Conservation (phyloP, 108 stramenopile species). For the Pseudonitzschia multistriata region DNA sequence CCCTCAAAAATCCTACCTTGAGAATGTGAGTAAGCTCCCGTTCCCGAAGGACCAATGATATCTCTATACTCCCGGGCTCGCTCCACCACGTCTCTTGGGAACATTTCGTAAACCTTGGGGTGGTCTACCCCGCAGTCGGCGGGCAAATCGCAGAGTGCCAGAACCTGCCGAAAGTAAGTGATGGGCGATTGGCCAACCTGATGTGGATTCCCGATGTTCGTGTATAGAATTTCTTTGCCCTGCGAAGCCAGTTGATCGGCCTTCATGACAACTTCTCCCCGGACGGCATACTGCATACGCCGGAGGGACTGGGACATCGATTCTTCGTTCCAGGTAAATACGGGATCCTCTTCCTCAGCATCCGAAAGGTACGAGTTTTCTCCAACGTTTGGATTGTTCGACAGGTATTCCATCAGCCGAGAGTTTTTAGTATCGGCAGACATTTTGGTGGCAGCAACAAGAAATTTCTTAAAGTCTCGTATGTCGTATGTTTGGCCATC, state of each 20-base stretch:
- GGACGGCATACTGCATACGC: constrained; percentile 81
- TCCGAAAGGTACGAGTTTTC: constrained; percentile 24
- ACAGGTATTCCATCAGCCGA: constrained; percentile 35
- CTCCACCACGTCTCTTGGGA: constrained; percentile 69
- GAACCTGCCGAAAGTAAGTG: constrained; percentile 80
- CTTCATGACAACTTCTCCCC: constrained; percentile 73
- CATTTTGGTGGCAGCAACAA: constrained; percentile 62
- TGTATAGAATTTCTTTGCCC: constrained; percentile 50
- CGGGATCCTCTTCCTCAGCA: constrained; percentile 23
- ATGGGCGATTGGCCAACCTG: constrained; percentile 88
- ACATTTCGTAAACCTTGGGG: constrained; percentile 42
- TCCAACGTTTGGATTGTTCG: constrained; percentile 45
- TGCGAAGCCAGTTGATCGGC: constrained; percentile 71
- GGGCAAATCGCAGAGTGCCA: constrained; percentile 86
- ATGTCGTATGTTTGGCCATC: constrained; percentile 18
- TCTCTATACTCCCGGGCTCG: constrained; percentile 62
- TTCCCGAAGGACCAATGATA: constrained; percentile 64
- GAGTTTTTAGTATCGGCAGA: constrained; percentile 50
- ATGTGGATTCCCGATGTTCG: constrained; percentile 97
- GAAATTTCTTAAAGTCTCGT: constrained; percentile 54
- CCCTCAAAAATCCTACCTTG: constrained; percentile 11
- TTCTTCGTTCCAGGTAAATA: constrained; percentile 63
- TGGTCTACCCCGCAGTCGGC: constrained; percentile 67
- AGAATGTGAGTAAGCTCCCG: constrained; percentile 70
- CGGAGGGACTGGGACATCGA: constrained; percentile 69